phyloP scores from a whole-genome alignment of 495 filamentous ascomycete genomes.

The Viridothelium virens region DNA sequence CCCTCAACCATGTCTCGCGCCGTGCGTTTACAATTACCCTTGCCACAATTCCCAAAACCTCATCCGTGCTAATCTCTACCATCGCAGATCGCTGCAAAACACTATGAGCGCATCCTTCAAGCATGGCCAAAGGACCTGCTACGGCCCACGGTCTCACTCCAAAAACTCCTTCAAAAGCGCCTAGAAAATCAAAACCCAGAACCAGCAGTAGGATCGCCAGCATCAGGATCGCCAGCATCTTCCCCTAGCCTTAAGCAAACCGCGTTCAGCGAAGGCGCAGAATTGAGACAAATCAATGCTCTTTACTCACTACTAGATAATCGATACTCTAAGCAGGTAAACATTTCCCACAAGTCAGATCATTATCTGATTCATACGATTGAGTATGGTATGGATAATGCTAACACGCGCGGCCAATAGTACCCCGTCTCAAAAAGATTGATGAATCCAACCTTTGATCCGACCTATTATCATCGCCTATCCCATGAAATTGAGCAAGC shows the following conservation, averaged over 20 bases:
- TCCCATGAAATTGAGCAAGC: conserved; percentile 44
- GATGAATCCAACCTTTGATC: conserved; percentile 63
- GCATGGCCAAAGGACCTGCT: conserved; percentile 74
- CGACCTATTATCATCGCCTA: conserved; percentile 67
- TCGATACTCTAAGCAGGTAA: conserved; percentile 55
- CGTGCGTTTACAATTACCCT: not conserved
- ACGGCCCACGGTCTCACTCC: conserved; percentile 70
- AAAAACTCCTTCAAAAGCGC: conserved; percentile 57
- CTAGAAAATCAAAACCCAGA: conserved; percentile 37
- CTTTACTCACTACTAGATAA: conserved; percentile 69
- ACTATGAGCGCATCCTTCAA: conserved; percentile 58
- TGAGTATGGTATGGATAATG: not conserved
- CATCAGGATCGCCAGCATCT: not conserved
- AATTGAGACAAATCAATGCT: conserved; percentile 60
- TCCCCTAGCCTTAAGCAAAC: not conserved
- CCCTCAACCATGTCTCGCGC: not conserved
- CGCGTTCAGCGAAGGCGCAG: conserved; percentile 26
- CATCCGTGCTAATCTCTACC: conserved; percentile 11
- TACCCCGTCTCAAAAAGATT: conserved; percentile 57
- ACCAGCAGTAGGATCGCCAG: not conserved
- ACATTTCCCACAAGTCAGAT: not conserved
- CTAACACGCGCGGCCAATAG: conserved; percentile 28
- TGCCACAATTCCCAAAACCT: not conserved
- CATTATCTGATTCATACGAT: not conserved
- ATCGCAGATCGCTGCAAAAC: conserved; percentile 34